Evolutionary conservation across 176 grass and related monocot species (phyloP).

Genomic region (Secale cereale): DNA sequence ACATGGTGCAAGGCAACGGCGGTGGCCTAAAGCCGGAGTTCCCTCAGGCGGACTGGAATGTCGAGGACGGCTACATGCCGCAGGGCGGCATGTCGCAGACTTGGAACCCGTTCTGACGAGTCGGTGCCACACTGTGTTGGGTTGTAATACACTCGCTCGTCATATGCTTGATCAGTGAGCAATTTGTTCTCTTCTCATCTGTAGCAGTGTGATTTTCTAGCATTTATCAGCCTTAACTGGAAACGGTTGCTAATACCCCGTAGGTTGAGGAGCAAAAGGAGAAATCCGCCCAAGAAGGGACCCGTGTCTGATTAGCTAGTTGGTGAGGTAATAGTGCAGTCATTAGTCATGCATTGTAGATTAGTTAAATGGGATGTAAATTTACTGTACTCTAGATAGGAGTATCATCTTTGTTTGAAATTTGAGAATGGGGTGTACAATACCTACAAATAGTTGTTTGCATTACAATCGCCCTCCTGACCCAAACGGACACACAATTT

Average conservation of each 20-base stretch:
- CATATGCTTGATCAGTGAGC: not conserved
- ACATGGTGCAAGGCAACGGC: slow-evolving; percentile 9
- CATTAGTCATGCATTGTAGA: not conserved
- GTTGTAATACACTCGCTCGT: not conserved
- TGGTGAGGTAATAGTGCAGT: too few species aligned
- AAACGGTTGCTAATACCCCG: too few species aligned
- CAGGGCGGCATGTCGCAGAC: not conserved
- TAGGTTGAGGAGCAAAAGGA: too few species aligned
- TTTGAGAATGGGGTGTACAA: too few species aligned
- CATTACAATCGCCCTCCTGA: too few species aligned
- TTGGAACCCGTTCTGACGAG: slow-evolving; percentile 29
- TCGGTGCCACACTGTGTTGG: too few species aligned
- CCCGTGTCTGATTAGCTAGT: too few species aligned
- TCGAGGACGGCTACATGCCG: slow-evolving; percentile 1
- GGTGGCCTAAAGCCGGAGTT: not conserved
- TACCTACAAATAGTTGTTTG: too few species aligned
- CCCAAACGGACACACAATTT: too few species aligned
- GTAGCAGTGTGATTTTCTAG: not conserved
- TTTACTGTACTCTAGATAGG: too few species aligned
- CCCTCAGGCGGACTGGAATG: slow-evolving; percentile 3
- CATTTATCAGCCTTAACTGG: not conserved
- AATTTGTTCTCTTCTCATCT: not conserved
- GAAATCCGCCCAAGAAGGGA: too few species aligned
- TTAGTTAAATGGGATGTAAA: not conserved
- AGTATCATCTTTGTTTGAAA: too few species aligned